Base-by-base conservation (phyloP, 306 rosid species). In the Begonia fuchsioides region DNA sequence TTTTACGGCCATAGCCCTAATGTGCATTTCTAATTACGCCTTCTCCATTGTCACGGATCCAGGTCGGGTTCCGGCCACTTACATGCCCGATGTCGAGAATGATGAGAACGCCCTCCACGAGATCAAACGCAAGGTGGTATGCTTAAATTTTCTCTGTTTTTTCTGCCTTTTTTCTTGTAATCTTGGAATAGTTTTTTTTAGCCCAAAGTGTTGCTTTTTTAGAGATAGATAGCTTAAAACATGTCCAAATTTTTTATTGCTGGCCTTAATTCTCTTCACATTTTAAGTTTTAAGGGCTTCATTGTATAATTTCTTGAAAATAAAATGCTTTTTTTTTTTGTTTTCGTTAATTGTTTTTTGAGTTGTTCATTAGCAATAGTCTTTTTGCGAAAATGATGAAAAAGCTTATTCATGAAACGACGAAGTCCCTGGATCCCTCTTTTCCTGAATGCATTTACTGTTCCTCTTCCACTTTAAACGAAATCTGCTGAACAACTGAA, bases 101-200 rank as follows among this genome's bases (percentile, higher is more conserved):
- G 17, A 49, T 17, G 68, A 64, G 16, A 72, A 49, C 61, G 84
- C 92, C 43, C 54, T 85, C 15, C 98, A 90, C 46, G 98, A 90
- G 74, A 90, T 85, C 82, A 90, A 90, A 77, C 95, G 98, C 64
- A 90, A 90, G 97, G 97, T 86, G 59, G 56, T 13, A 17, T 56
- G 12, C 13, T 7, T 41, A 12, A 44, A 51, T 50, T 13, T 9
- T 38, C 35, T 46, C 39, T 26, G 39, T 58, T 12, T 17, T 32
- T 38, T 3, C 49, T 45, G 10, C 11, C 11, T 41, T 41, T 41
- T 41, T n/a, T 41, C 12, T 11, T 11, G 10, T 41, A 41, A 10
- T 2, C n/a, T 41, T 41, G 12, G 3, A 41, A 41, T 41, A 41
- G 35, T 26, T 26, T 8, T 41, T 41, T 10, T 41, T 11, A 6